phyloP scores from a whole-genome alignment of 164 flowering plant species.

The Macadamia tetraphylla region DNA sequence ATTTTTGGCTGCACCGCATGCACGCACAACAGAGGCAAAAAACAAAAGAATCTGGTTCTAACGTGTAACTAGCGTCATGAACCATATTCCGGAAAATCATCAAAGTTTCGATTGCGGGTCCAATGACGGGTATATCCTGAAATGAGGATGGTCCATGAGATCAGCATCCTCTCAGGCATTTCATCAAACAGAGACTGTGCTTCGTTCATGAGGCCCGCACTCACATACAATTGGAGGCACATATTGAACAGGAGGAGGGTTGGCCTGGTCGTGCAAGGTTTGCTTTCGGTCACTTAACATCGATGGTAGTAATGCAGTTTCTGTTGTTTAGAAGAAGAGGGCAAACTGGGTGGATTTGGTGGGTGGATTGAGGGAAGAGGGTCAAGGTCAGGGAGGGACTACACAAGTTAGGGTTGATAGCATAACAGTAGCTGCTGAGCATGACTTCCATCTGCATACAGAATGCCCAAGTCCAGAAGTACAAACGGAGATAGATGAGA shows the following conservation, averaged over 20 bases:
- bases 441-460: too few species aligned
- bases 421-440: neutral
- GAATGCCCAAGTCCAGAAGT: too few species aligned
- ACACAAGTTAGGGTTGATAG: conserved; percentile 15
- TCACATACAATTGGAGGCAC: conserved; percentile 14
- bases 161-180: conserved; percentile 24
- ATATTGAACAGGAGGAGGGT: conserved; percentile 14
- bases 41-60: conserved; percentile 25
- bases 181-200: conserved; percentile 25
- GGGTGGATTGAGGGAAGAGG: conserved; percentile 3
- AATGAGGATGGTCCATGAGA: conserved; percentile 32
- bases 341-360: neutral
- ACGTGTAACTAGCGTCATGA: neutral
- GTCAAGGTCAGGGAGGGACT: conserved; percentile 1
- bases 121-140: conserved; percentile 28
- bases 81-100: conserved; percentile 19
- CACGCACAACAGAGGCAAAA: conserved; percentile 23
- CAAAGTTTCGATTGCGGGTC: conserved; percentile 14
- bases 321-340: conserved; percentile 2
- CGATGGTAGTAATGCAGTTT: neutral
- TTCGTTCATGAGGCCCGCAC: conserved; percentile 20
- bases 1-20: conserved; percentile 14
- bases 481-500: too few species aligned
- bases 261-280: conserved; percentile 2
- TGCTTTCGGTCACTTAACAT: conserved; percentile 6